These are phyloP conservation scores for Colletotrichum eleusines DNA, from an alignment of 2,329 filamentous ascomycete species.

Conservation along the genomic window DNA sequence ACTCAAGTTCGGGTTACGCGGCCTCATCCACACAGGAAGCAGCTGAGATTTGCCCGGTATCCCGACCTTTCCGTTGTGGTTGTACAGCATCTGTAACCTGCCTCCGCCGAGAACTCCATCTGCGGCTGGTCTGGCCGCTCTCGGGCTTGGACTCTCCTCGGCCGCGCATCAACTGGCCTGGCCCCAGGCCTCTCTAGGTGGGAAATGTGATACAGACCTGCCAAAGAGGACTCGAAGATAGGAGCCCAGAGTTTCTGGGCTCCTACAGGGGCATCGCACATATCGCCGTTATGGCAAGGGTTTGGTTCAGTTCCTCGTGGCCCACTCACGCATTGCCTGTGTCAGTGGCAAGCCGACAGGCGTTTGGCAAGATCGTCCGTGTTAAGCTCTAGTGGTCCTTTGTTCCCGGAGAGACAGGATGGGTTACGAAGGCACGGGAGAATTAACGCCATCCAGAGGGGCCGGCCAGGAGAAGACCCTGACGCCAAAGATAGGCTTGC, in stretches of 20 bases:
- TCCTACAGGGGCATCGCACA: background rate
- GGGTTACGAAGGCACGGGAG: conserved; percentile 7
- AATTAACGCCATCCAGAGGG: conserved; percentile 7
- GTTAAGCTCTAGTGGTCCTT: conserved; percentile 17
- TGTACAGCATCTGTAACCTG: conserved; percentile 12
- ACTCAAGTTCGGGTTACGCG: conserved; percentile 44
- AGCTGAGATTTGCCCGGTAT: conserved; percentile 21
- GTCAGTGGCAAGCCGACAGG: conserved; percentile 13
- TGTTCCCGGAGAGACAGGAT: conserved; percentile 11
- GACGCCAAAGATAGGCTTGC: conserved; percentile 16
- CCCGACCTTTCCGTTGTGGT: background rate
- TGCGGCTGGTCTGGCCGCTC: background rate
- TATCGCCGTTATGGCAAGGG: background rate
- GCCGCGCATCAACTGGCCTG: background rate
- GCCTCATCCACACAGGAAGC: conserved; percentile 31
- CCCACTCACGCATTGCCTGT: background rate
- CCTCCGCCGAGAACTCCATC: background rate
- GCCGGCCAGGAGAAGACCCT: conserved; percentile 4
- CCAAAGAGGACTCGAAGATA: background rate
- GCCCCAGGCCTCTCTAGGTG: background rate
- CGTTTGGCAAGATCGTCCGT: conserved; percentile 20
- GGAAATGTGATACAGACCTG: background rate
- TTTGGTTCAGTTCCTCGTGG: conserved; percentile 6
- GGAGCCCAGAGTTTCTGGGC: too few species aligned
- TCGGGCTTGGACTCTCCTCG: background rate